Evolutionary conservation across 2,329 filamentous ascomycete species (phyloP).

Genomic region (Fonsecaea multimorphosa): DNA sequence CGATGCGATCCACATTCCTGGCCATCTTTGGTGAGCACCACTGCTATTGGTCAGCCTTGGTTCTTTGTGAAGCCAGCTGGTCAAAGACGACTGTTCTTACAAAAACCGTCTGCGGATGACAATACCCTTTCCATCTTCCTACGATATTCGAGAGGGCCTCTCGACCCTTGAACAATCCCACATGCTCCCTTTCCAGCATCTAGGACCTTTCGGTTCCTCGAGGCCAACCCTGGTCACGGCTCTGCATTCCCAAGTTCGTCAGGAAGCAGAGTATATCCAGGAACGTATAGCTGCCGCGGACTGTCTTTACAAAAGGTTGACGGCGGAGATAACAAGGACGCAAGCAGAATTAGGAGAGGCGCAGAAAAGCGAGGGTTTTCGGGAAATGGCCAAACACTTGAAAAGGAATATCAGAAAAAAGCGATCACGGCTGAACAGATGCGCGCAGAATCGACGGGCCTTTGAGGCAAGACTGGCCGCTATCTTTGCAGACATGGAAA

Average conservation of each 20-base stretch:
- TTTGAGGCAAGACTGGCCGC: constrained; percentile 14
- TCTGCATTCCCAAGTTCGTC: constrained; percentile 30
- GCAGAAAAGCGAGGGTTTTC: background rate
- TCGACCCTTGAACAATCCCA: background rate
- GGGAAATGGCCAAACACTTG: background rate
- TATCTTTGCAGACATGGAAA: constrained; percentile 19
- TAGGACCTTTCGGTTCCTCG: background rate
- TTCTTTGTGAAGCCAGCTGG: constrained; percentile 14
- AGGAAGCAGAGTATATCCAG: constrained; percentile 32
- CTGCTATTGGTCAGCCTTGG: constrained; percentile 10
- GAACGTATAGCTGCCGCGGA: constrained; percentile 23
- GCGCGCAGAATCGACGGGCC: constrained; percentile 2
- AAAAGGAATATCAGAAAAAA: constrained; percentile 23
- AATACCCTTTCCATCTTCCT: background rate
- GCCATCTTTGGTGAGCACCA: background rate
- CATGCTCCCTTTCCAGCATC: constrained; percentile 9
- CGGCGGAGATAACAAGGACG: constrained; percentile 3
- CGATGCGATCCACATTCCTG: constrained; percentile 1
- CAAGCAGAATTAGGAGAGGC: constrained; percentile 11
- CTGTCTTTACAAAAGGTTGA: constrained; percentile 16
- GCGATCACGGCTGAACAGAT: constrained; percentile 23
- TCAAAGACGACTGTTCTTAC: background rate
- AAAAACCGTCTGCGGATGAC: background rate
- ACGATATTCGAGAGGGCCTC: background rate
- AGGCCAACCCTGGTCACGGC: constrained; percentile 23